These are phyloP conservation scores for Spergularia marina DNA, from an alignment of 148 eudicot genomes.

Conservation along the genomic window DNA sequence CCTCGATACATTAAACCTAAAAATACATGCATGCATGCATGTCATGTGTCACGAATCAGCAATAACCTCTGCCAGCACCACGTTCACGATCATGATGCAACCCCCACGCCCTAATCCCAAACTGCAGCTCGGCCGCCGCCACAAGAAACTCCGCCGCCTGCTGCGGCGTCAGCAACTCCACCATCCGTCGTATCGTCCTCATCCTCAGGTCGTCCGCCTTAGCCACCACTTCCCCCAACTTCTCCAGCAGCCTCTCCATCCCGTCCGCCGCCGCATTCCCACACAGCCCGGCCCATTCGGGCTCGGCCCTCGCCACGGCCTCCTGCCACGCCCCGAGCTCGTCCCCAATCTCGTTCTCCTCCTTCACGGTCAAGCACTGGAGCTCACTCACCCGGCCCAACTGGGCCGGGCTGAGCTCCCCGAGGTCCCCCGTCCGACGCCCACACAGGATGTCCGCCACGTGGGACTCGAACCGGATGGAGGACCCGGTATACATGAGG, in stretches of 20 bases:
- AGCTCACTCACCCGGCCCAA: slow-evolving; percentile 66
- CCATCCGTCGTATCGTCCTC: slow-evolving; percentile 50
- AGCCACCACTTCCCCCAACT: slow-evolving; percentile 32
- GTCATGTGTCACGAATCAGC: not conserved
- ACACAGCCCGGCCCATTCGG: slow-evolving; percentile 32
- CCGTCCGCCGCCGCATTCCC: slow-evolving; percentile 26
- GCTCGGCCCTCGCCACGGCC: slow-evolving; percentile 37
- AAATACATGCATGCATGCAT: slow-evolving; percentile 8
- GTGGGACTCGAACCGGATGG: slow-evolving; percentile 57
- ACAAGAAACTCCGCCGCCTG: slow-evolving; percentile 76
- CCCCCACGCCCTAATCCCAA: slow-evolving; percentile 70
- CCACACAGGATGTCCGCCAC: slow-evolving; percentile 57
- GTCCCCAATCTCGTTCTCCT: slow-evolving; percentile 64
- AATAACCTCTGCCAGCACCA: slow-evolving; percentile 4
- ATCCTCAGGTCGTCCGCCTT: slow-evolving; percentile 72
- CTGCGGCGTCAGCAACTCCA: slow-evolving; percentile 66
- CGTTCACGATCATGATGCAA: slow-evolving; percentile 46
- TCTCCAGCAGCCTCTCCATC: slow-evolving; percentile 39
- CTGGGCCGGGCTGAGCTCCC: slow-evolving; percentile 66
- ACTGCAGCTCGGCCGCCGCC: slow-evolving; percentile 65
- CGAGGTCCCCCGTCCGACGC: slow-evolving; percentile 57
- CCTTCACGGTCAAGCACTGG: slow-evolving; percentile 63
- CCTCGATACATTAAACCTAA: too few species aligned
- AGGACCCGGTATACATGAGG: slow-evolving; percentile 68
- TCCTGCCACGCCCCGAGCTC: slow-evolving; percentile 77